Conservation (phyloP, 805 yeast genomes). For the Suhomyces pyralidae region DNA sequence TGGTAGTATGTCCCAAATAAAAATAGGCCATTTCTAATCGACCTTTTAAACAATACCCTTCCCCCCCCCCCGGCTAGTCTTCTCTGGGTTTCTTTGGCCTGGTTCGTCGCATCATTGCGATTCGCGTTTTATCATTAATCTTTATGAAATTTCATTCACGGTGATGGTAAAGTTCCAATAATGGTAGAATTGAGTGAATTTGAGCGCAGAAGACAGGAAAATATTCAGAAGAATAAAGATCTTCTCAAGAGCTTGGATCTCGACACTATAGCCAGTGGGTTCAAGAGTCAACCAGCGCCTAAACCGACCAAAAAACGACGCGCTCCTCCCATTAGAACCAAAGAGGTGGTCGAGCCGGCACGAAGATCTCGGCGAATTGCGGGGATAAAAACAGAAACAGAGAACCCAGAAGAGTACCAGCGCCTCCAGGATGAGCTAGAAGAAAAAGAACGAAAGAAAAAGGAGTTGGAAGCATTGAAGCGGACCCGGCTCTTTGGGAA, state of each 20-base stretch:
- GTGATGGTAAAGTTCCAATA: slow-evolving; percentile 19
- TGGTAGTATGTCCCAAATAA: not conserved
- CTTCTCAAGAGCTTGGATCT: slow-evolving; percentile 70
- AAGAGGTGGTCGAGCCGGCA: slow-evolving; percentile 45
- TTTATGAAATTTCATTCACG: not conserved
- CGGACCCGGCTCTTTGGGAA: slow-evolving; percentile 64
- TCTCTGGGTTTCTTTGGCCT: not conserved
- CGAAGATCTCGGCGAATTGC: slow-evolving; percentile 78
- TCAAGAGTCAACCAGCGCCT: slow-evolving; percentile 30
- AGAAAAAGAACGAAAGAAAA: slow-evolving; percentile 29
- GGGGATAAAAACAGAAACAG: slow-evolving; percentile 54
- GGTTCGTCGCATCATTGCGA: not conserved
- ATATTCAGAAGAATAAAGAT: slow-evolving; percentile 80
- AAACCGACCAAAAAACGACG: slow-evolving; percentile 15
- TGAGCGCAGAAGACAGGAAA: slow-evolving; percentile 68
- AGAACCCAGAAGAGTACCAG: slow-evolving; percentile 42
- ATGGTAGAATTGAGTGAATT: slow-evolving; percentile 49
- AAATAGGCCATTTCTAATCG: not conserved
- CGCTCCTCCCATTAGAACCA: slow-evolving; percentile 21
- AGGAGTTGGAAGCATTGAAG: slow-evolving; percentile 49
- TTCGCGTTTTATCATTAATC: not conserved
- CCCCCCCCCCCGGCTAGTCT: too few relatives aligned
- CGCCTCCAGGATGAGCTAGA: slow-evolving; percentile 36
- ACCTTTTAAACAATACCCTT: not conserved
- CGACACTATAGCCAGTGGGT: slow-evolving; percentile 52